Conservation (phyloP, 2,329 filamentous ascomycete genomes). For the Pyricularia pennisetigena region DNA sequence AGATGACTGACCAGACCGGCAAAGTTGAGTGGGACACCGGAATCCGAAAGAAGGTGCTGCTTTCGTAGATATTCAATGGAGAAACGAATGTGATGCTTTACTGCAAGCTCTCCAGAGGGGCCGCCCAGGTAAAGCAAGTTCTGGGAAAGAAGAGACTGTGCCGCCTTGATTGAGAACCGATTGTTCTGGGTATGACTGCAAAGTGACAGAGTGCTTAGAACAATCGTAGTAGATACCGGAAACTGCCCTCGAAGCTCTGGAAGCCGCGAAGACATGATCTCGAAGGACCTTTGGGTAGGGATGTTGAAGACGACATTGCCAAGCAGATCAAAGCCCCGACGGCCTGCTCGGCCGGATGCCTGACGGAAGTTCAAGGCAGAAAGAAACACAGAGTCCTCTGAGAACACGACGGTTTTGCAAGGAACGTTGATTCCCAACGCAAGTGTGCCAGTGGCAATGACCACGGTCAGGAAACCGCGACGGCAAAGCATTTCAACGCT, state of each 20-base stretch:
- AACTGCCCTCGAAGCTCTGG: slow-evolving; percentile 72
- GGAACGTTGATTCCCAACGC: slow-evolving; percentile 77
- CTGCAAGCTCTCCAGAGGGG: slow-evolving; percentile 54
- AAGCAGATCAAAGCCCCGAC: slow-evolving; percentile 70
- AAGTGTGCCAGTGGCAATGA: slow-evolving; percentile 68
- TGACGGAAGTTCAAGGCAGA: slow-evolving; percentile 71
- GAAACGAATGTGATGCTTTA: slow-evolving; percentile 69
- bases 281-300: slow-evolving; percentile 46
- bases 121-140: slow-evolving; percentile 63
- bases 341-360: slow-evolving; percentile 66
- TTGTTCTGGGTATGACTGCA: slow-evolving; percentile 56
- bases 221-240: slow-evolving; percentile 62
- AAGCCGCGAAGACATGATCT: slow-evolving; percentile 62
- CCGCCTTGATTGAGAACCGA: slow-evolving; percentile 48
- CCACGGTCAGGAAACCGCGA: slow-evolving; percentile 58
- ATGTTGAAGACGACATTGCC: slow-evolving; percentile 77
- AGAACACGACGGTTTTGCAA: slow-evolving; percentile 72
- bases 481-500: slow-evolving; percentile 64
- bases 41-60: slow-evolving; percentile 51
- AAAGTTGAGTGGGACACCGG: slow-evolving; percentile 61
- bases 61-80: slow-evolving; percentile 70
- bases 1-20: slow-evolving; percentile 60
- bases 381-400: slow-evolving; percentile 61
- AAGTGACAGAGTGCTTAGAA: slow-evolving; percentile 59
- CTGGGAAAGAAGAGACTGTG: slow-evolving; percentile 60